Conservation (phyloP, 2,329 filamentous ascomycete species). For the Alternaria triticimaculans region DNA sequence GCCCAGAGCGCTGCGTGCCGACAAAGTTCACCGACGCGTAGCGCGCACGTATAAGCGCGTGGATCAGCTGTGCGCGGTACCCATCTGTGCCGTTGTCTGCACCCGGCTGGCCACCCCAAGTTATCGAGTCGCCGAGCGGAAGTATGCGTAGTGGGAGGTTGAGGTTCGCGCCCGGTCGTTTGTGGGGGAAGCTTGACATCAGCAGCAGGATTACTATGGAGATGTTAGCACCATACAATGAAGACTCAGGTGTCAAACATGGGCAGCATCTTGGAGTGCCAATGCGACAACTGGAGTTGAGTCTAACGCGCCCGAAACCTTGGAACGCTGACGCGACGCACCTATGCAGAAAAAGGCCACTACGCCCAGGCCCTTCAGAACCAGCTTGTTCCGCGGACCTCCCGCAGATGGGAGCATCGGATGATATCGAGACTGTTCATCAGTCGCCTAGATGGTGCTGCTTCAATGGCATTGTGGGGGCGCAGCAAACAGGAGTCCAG, state of each 20-base stretch:
- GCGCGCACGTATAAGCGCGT: constrained; percentile 27
- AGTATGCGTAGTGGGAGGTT: constrained; percentile 28
- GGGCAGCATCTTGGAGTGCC: background rate
- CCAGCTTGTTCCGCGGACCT: constrained; percentile 2
- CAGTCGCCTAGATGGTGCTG: background rate
- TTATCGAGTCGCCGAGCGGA: constrained; percentile 36
- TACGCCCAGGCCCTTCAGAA: constrained; percentile 3
- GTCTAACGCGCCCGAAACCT: background rate
- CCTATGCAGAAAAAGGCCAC: constrained; percentile 4
- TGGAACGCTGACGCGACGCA: constrained; percentile 1
- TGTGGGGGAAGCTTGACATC: constrained; percentile 5
- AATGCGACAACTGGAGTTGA: background rate
- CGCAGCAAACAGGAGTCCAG: background rate
- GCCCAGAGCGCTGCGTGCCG: constrained; percentile 40
- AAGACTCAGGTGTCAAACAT: background rate
- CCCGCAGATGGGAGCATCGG: constrained; percentile 8
- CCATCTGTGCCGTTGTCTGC: constrained; percentile 43
- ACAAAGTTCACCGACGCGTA: constrained; percentile 36
- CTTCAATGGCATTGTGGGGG: background rate
- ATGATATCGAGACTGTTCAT: background rate
- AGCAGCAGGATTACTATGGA: constrained; percentile 10
- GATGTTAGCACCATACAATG: constrained; percentile 2
- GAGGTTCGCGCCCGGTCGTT: constrained; percentile 1
- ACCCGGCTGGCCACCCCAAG: constrained; percentile 40
- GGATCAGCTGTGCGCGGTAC: constrained; percentile 44